Conservation (phyloP, 805 yeast species). For the Dipodascus geniculatus region DNA sequence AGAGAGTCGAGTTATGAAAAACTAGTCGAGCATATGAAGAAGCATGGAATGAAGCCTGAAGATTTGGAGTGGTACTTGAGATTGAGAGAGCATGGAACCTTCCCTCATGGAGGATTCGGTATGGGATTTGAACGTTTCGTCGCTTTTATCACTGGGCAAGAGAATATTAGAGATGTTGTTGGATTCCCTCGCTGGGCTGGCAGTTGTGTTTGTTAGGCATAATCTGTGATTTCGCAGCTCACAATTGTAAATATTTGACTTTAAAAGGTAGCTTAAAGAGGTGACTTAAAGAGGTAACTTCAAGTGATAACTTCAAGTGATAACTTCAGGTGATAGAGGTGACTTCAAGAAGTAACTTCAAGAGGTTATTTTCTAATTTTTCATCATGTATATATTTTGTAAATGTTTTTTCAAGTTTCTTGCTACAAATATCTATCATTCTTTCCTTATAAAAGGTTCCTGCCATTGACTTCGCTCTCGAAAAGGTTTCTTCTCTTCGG, state of each 20-base stretch:
- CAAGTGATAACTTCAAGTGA: too few relatives aligned
- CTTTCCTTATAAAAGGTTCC: too few relatives aligned
- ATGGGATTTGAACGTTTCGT: constrained; percentile 84
- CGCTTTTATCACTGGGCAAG: constrained; percentile 58
- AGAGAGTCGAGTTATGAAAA: constrained; percentile 57
- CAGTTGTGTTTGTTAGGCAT: constrained; percentile 33
- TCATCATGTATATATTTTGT: neutral
- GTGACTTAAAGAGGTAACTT: too few relatives aligned
- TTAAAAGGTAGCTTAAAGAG: too few relatives aligned
- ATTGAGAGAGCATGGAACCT: constrained; percentile 62
- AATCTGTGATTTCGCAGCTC: too few relatives aligned
- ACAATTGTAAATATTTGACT: too few relatives aligned
- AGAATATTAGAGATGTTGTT: constrained; percentile 74
- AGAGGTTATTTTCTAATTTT: too few relatives aligned
- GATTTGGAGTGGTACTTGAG: constrained; percentile 73
- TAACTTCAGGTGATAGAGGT: too few relatives aligned
- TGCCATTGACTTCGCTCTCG: too few relatives aligned
- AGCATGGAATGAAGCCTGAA: constrained; percentile 41
- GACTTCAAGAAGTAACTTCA: too few relatives aligned
- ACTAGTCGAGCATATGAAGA: constrained; percentile 38
- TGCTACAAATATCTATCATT: neutral
- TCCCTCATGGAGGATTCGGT: constrained; percentile 97
- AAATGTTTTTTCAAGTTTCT: constrained; percentile 2
- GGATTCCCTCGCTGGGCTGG: constrained; percentile 73
- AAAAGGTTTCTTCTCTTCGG: too few relatives aligned